A percentile compares a stretch with the other conserved stretches of the same genome.
These are phyloP conservation scores for Rhodomyrtus psidioides DNA, from an alignment of 441 rosid species.

Conservation along the genomic window DNA sequence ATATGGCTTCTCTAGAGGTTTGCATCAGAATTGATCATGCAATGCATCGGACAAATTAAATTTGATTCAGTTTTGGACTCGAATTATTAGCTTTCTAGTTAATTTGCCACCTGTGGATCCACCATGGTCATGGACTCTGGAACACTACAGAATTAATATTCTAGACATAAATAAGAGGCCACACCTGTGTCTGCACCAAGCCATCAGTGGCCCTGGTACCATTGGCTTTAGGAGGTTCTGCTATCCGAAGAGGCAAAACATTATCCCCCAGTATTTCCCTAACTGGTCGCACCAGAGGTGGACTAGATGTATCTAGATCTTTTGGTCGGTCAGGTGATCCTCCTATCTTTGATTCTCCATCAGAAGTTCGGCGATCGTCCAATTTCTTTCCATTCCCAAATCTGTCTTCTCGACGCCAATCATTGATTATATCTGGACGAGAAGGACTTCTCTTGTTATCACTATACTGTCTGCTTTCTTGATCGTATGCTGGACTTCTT, in stretches of 20 bases:
- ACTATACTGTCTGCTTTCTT: conserved; percentile 44
- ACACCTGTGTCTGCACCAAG: conserved; percentile 51
- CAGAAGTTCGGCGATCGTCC: conserved; percentile 45
- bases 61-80: neutral
- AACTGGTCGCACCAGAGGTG: conserved; percentile 75
- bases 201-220: conserved; percentile 36
- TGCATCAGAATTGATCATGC: neutral
- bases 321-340: conserved; percentile 70
- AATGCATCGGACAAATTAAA: neutral
- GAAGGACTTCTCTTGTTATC: conserved; percentile 69
- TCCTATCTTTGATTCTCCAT: conserved; percentile 53
- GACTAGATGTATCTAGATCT: conserved; percentile 60
- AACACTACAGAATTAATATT: neutral
- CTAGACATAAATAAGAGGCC: neutral
- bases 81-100: neutral
- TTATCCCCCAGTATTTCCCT: conserved; percentile 93
- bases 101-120: neutral
- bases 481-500: conserved; percentile 82
- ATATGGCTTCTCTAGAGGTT: neutral
- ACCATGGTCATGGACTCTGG: neutral
- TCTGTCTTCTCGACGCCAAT: conserved; percentile 95
- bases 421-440: conserved; percentile 70
- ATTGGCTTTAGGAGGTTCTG: conserved; percentile 79
- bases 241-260: conserved; percentile 72
- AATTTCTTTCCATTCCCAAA: conserved; percentile 62